phyloP scores from a whole-genome alignment of 371 early-diverging fungal genomes.

The Sporodiniella umbellata region DNA sequence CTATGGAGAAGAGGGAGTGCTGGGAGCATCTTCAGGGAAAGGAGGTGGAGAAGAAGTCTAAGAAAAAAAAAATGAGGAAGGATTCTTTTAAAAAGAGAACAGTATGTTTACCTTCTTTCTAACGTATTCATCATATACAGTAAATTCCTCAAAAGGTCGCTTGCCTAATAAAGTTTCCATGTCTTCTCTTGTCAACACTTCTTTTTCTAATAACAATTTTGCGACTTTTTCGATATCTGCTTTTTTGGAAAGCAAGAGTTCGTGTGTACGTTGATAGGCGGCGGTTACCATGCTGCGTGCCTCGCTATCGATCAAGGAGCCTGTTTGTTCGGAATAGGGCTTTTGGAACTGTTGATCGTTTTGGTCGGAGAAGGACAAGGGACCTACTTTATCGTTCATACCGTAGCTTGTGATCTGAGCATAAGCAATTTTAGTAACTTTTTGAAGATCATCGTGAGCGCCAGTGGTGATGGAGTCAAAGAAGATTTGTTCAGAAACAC shows the following conservation, averaged over 20 bases:
- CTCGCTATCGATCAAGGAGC: constrained; percentile 91
- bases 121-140: constrained; percentile 67
- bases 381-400: constrained; percentile 90
- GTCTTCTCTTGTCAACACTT: constrained; percentile 93
- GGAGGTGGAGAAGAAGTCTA: constrained; percentile 35
- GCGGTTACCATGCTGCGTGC: constrained; percentile 78
- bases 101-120: constrained; percentile 32
- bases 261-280: constrained; percentile 80
- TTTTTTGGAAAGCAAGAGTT: constrained; percentile 78
- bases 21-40: constrained; percentile 35
- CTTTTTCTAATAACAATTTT: constrained; percentile 87
- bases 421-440: constrained; percentile 97
- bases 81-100: background rate
- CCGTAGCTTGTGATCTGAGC: constrained; percentile 93
- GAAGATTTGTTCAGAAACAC: constrained; percentile 93
- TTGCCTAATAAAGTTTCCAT: constrained; percentile 90
- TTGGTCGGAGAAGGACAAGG: constrained; percentile 78
- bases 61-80: background rate
- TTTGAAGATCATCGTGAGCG: constrained; percentile 92
- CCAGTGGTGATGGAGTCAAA: constrained; percentile 90
- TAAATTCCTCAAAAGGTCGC: constrained; percentile 81
- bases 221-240: constrained; percentile 93
- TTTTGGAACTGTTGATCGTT: constrained; percentile 82
- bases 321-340: constrained; percentile 96
- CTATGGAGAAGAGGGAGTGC: background rate